Percentiles rank a stretch among this genome's conserved stretches.
Conservation (phyloP, 129 eudicot genomes). For the Helianthus annuus region HanXRQr2.0-SUNRISE NC_035438.2:31146277-31146776, state of each 20-base stretch:
- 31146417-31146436: neutral
- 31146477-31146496: constrained; percentile 45
- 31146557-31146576: constrained; percentile 68
- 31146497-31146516: constrained; percentile 53
- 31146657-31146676: constrained; percentile 50
- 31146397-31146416: constrained; percentile 14
- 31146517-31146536: constrained; percentile 59
- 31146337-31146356: constrained; percentile 33
- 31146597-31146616: constrained; percentile 88
- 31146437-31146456: constrained; percentile 13
- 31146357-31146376: constrained; percentile 48
- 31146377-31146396: constrained; percentile 24
- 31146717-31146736: constrained; percentile 69
- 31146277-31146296: constrained; percentile 4
- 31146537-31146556: constrained; percentile 64
- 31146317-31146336: constrained; percentile 8
- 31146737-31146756: constrained; percentile 96
- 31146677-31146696: constrained; percentile 33
- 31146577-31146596: constrained; percentile 75
- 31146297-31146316: constrained; percentile 33
- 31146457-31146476: constrained; percentile 38
- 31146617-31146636: constrained; percentile 91
- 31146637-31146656: constrained; percentile 62
- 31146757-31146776: constrained; percentile 98
- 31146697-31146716: constrained; percentile 24